phyloP scores from a whole-genome alignment of 108 stramenopile genomes.

The Nitzschia sp. region DNA sequence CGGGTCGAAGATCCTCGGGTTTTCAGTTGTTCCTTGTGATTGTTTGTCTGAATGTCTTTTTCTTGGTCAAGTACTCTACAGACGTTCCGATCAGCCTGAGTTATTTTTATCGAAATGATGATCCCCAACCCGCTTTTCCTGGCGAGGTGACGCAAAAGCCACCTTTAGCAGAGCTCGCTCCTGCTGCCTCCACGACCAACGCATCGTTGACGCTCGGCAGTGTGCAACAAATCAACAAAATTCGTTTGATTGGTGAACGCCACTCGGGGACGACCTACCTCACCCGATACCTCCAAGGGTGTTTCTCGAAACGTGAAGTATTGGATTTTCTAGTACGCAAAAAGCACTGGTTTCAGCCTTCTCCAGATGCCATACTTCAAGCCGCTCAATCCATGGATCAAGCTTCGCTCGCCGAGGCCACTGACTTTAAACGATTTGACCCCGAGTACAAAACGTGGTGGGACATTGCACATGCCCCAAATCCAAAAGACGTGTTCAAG shows the following conservation, averaged over 20 bases:
- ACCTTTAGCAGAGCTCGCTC: too few species aligned
- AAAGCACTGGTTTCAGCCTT: constrained; percentile 39
- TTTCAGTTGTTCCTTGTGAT: too few species aligned
- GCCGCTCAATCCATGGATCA: neutral
- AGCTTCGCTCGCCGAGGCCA: neutral
- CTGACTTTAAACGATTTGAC: neutral
- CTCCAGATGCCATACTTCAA: constrained; percentile 11
- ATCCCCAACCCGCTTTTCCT: too few species aligned
- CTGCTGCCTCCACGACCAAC: neutral
- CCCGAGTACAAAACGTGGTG: neutral
- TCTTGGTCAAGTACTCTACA: too few species aligned
- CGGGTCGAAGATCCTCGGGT: too few species aligned
- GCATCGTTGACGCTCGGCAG: neutral
- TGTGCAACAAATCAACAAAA: constrained; percentile 9
- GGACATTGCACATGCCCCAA: neutral
- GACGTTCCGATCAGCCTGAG: too few species aligned
- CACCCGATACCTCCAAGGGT: constrained; percentile 13
- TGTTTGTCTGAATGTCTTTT: too few species aligned
- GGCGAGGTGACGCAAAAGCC: too few species aligned
- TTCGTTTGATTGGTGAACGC: constrained; percentile 34
- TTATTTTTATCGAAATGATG: too few species aligned
- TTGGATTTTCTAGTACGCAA: constrained; percentile 18
- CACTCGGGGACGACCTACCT: constrained; percentile 39
- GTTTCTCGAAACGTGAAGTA: constrained; percentile 23
- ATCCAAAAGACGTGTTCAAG: neutral